Percentiles rank a stretch among this genome's conserved stretches.
These are phyloP conservation scores for Straminergon stramineum DNA, from an alignment of 225 moss, liverwort and hornwort genomes.

Conservation along the genomic window DNA sequence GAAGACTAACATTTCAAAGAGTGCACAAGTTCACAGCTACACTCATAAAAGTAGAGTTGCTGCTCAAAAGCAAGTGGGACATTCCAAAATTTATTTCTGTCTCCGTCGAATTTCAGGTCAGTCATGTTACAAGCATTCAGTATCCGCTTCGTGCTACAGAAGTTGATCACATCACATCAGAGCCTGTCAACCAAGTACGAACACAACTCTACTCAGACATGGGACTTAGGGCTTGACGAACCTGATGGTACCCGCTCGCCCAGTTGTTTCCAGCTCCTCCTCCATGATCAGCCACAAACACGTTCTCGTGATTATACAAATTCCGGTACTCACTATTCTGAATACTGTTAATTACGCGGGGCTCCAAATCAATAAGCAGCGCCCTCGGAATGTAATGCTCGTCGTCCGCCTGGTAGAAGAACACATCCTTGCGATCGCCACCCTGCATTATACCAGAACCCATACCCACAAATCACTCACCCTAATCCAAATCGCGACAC, in stretches of 20 bases:
- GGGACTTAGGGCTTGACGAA: slow-evolving; percentile 18
- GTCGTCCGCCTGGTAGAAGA: slow-evolving; percentile 98
- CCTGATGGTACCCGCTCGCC: slow-evolving; percentile 99
- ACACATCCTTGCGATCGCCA: slow-evolving; percentile 98
- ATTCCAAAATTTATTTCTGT: not conserved
- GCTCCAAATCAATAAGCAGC: slow-evolving; percentile 89
- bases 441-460: slow-evolving; percentile 31
- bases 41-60: not conserved
- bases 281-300: slow-evolving; percentile 94
- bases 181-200: not conserved
- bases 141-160: not conserved
- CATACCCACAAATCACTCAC: not conserved
- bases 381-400: slow-evolving; percentile 98
- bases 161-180: not conserved
- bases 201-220: not conserved
- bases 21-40: not conserved
- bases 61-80: not conserved
- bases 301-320: slow-evolving; percentile 96
- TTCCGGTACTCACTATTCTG: slow-evolving; percentile 99
- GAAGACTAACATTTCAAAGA: not conserved
- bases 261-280: slow-evolving; percentile 99
- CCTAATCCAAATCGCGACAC: not conserved
- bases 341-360: slow-evolving; percentile 89
- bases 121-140: not conserved
- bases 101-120: not conserved